Conservation (phyloP, 140 eudicot species). For the Ambrosia hybrid region DNA sequence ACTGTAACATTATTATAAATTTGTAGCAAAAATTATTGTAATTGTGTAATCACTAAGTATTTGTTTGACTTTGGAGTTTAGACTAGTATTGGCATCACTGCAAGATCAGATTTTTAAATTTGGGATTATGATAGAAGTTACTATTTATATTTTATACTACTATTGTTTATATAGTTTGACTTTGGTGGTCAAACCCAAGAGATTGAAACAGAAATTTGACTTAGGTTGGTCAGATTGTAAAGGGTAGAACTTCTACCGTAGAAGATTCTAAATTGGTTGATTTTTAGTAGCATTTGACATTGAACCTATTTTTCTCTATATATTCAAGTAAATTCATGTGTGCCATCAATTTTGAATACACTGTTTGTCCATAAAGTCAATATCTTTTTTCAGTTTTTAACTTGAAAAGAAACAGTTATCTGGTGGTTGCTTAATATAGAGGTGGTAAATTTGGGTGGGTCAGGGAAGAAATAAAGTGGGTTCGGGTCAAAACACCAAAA, state of each 20-base stretch:
- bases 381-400: conserved; percentile 1
- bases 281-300: neutral
- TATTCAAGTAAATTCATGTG: neutral
- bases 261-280: neutral
- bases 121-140: neutral
- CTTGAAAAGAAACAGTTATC: conserved; percentile 5
- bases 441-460: neutral
- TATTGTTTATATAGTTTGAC: conserved; percentile 14
- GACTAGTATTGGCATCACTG: no score
- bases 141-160: neutral
- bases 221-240: neutral
- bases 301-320: neutral
- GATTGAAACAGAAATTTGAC: conserved; percentile 14
- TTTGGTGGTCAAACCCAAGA: conserved; percentile 24
- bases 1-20: neutral
- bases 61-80: no score
- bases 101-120: no score
- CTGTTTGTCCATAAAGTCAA: conserved; percentile 33
- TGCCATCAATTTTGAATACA: conserved; percentile 11
- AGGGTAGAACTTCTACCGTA: no score
- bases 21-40: neutral
- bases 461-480: neutral
- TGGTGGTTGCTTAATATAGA: neutral
- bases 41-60: no score
- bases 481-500: conserved; percentile 7